A percentile compares a stretch with the other conserved stretches of the same genome.
Conservation (phyloP, 2,329 filamentous ascomycete genomes). For the Pestalotiopsis sp. region DNA sequence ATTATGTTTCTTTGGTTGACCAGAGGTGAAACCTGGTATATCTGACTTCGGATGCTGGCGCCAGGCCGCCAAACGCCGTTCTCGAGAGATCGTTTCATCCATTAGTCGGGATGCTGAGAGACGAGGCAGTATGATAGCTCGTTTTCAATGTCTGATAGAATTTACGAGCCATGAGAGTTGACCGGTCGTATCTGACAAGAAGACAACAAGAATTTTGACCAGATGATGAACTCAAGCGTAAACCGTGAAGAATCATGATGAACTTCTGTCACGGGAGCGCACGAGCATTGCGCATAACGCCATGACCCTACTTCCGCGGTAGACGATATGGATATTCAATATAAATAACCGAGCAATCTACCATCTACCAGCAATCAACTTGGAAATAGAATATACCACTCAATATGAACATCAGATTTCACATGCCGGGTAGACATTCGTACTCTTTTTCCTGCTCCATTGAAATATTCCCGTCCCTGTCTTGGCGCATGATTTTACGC, state of each 20-base stretch:
- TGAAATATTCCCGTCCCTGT: neutral
- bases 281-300: neutral
- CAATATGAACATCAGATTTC: neutral
- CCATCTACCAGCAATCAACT: neutral
- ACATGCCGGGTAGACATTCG: neutral
- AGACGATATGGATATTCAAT: neutral
- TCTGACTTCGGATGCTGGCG: neutral
- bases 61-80: neutral
- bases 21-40: neutral
- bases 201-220: neutral
- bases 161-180: neutral
- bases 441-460: neutral
- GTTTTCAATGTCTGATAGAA: neutral
- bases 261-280: neutral
- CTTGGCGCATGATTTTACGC: neutral
- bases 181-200: neutral
- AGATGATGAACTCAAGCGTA: neutral
- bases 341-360: neutral
- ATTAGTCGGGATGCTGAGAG: neutral
- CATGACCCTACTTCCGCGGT: neutral
- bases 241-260: neutral
- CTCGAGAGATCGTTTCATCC: neutral
- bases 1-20: neutral
- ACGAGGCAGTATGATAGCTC: neutral
- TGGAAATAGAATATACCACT: neutral